Conservation (phyloP, 345 rosid genomes). For the Fremontodendron californicum region DNA sequence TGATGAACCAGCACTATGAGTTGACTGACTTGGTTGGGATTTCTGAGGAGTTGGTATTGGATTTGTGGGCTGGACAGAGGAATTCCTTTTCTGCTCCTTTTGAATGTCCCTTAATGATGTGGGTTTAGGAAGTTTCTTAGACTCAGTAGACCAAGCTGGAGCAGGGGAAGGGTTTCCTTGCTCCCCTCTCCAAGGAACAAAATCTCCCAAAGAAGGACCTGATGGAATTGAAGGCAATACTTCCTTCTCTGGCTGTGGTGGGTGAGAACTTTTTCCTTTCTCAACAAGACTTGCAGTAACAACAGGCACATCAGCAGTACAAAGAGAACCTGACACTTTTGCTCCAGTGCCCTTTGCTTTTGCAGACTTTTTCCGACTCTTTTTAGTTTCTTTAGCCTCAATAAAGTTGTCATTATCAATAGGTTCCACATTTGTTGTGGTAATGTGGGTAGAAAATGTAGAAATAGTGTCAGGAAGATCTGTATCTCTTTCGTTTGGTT, state of each 20-base stretch:
- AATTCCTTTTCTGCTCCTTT: constrained; percentile 73
- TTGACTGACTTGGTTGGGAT: constrained; percentile 43
- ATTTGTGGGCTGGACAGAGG: constrained; percentile 42
- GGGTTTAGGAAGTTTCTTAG: constrained; percentile 60
- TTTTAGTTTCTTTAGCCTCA: constrained; percentile 88
- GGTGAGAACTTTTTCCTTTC: constrained; percentile 61
- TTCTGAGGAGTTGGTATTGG: constrained; percentile 53
- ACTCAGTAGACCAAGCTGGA: constrained; percentile 84
- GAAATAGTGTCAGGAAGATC: constrained; percentile 32
- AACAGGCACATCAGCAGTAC: constrained; percentile 44
- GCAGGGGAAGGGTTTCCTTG: constrained; percentile 47
- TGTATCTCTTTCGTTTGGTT: constrained; percentile 43
- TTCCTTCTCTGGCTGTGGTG: constrained; percentile 60
- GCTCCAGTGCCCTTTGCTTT: constrained; percentile 62
- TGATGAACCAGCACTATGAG: constrained; percentile 38
- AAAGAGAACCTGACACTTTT: constrained; percentile 39
- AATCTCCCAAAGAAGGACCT: constrained; percentile 96
- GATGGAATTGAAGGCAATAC: constrained; percentile 72
- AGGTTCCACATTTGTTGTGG: constrained; percentile 31
- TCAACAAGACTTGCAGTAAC: constrained; percentile 59
- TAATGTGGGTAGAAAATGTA: constrained; percentile 26
- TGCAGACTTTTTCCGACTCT: constrained; percentile 82
- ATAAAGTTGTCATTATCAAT: constrained; percentile 68
- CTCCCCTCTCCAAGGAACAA: constrained; percentile 88
- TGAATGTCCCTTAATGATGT: constrained; percentile 82